These are phyloP conservation scores for Mycena metata DNA, from an alignment of 768 basidiomycete species.

Conservation along the genomic window DNA sequence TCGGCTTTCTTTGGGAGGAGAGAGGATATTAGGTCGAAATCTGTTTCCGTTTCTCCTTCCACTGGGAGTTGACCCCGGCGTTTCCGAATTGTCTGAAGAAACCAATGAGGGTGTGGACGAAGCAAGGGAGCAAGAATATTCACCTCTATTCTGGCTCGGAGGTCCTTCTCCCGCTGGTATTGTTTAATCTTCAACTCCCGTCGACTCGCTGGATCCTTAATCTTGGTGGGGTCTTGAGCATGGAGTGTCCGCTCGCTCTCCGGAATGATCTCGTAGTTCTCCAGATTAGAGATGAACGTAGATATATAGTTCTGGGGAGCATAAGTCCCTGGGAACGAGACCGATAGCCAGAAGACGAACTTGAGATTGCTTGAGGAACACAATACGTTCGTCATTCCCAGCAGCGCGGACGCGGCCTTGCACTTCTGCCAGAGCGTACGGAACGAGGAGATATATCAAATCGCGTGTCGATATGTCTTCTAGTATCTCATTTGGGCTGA, in stretches of 20 bases:
- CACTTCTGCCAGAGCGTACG: conserved; percentile 76
- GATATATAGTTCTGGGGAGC: conserved; percentile 60
- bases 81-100: conserved; percentile 65
- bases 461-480: conserved; percentile 87
- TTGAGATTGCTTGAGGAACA: conserved; percentile 66
- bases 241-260: conserved; percentile 71
- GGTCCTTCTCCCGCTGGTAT: conserved; percentile 87
- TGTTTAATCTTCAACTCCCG: conserved; percentile 93
- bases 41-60: conserved; percentile 53
- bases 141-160: conserved; percentile 80
- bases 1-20: conserved; percentile 60
- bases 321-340: background rate
- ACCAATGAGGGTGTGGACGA: conserved; percentile 7
- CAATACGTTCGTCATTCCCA: conserved; percentile 70
- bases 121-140: conserved; percentile 21
- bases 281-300: conserved; percentile 63
- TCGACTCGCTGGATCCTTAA: conserved; percentile 75
- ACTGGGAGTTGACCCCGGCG: conserved; percentile 59
- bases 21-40: conserved; percentile 75
- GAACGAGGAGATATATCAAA: conserved; percentile 81
- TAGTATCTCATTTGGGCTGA: conserved; percentile 86
- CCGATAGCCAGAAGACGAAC: conserved; percentile 54
- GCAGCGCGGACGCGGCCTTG: conserved; percentile 69
- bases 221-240: conserved; percentile 58
- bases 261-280: conserved; percentile 76